These are phyloP conservation scores for Leccinum variicolor DNA, from an alignment of 768 basidiomycete species.

Conservation along the genomic window DNA sequence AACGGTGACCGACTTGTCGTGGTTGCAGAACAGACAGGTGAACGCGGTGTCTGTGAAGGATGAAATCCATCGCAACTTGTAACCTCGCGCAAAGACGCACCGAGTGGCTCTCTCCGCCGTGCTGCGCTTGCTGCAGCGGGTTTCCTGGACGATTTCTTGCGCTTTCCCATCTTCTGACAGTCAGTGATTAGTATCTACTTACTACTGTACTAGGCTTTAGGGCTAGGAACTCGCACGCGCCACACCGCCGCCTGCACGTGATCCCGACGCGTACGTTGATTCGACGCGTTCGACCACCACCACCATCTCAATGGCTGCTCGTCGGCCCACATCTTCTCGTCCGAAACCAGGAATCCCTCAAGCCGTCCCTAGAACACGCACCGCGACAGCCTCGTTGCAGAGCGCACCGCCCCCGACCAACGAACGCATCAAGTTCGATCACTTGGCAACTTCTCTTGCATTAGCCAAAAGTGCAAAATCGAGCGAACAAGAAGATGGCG, in stretches of 20 bases:
- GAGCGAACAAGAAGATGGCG: slow-evolving; percentile 40
- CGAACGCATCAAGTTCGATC: slow-evolving; percentile 15
- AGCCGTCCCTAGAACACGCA: slow-evolving; percentile 43
- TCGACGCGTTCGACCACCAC: slow-evolving; percentile 29
- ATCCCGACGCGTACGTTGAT: slow-evolving; percentile 29
- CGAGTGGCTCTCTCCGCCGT: slow-evolving; percentile 67
- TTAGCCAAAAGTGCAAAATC: slow-evolving; percentile 28
- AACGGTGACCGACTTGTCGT: slow-evolving; percentile 85
- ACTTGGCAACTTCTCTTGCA: slow-evolving; percentile 24
- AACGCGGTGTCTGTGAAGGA: slow-evolving; percentile 65
- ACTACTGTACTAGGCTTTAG: background rate
- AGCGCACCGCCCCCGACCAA: slow-evolving; percentile 25
- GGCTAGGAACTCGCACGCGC: background rate
- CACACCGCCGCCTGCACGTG: slow-evolving; percentile 25
- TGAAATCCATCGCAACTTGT: background rate
- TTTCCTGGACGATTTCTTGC: slow-evolving; percentile 86
- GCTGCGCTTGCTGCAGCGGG: slow-evolving; percentile 62
- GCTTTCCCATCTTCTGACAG: slow-evolving; percentile 66
- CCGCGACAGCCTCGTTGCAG: slow-evolving; percentile 37
- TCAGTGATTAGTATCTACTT: background rate
- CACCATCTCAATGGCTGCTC: slow-evolving; percentile 52
- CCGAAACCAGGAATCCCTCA: slow-evolving; percentile 31
- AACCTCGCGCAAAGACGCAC: slow-evolving; percentile 34
- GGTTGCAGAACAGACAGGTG: slow-evolving; percentile 86
- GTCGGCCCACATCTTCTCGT: slow-evolving; percentile 54